Percentiles rank a stretch among this genome's conserved stretches.
Evolutionary conservation across 1,139 yeast genomes (phyloP).

Genomic region (Suhomyces atakaporum): DNA sequence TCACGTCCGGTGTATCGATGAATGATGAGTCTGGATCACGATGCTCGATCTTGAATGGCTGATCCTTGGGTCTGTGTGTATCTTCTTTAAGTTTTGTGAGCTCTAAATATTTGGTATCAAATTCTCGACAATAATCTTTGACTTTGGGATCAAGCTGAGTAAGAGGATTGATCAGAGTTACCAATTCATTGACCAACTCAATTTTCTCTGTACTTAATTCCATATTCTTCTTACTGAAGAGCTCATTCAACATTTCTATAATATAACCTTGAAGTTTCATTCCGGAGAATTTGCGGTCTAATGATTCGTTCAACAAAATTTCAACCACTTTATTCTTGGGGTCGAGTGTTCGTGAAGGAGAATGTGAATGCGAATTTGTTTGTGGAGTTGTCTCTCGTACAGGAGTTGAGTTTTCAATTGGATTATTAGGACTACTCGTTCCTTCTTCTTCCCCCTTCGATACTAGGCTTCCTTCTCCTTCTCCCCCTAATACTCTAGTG

Average conservation of each 20-base stretch:
- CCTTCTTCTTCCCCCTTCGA: no score
- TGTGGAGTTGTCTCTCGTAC: neutral
- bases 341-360: slow-evolving; percentile 11
- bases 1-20: slow-evolving; percentile 4
- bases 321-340: slow-evolving; percentile 11
- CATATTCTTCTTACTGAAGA: slow-evolving; percentile 12
- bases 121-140: slow-evolving; percentile 4
- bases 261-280: slow-evolving; percentile 4
- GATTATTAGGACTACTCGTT: no score
- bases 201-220: slow-evolving; percentile 8
- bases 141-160: slow-evolving; percentile 5
- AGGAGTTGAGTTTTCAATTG: neutral
- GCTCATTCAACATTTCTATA: slow-evolving; percentile 11
- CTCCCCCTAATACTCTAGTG: no score
- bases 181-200: slow-evolving; percentile 4
- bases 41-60: slow-evolving; percentile 14
- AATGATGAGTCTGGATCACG: slow-evolving; percentile 3
- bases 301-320: slow-evolving; percentile 8
- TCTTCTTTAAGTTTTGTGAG: slow-evolving; percentile 1
- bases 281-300: slow-evolving; percentile 8
- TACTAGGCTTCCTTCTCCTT: no score
- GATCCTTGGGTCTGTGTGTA: slow-evolving; percentile 13
- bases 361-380: neutral
- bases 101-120: slow-evolving; percentile 6
- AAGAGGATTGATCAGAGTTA: slow-evolving; percentile 3